Percentiles rank a stretch among this genome's conserved stretches.
These are phyloP conservation scores for Penicillium coprophilum DNA, from an alignment of 495 filamentous ascomycete species.

Conservation along the genomic window DNA sequence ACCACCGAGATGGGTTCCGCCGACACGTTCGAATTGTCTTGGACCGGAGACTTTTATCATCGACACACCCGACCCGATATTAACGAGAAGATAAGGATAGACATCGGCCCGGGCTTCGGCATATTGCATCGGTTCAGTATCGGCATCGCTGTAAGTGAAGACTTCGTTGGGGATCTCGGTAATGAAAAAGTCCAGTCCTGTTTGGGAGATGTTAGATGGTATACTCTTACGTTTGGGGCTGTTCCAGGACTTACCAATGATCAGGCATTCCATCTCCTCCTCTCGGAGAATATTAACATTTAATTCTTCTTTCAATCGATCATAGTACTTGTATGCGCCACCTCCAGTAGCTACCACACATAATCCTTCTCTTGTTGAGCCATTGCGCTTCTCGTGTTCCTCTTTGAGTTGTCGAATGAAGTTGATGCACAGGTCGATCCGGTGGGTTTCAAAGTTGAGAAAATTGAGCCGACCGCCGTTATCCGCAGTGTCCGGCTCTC, in stretches of 20 bases:
- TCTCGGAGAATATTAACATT: constrained; percentile 86
- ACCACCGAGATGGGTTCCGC: constrained; percentile 90
- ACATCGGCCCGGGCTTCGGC: constrained; percentile 68
- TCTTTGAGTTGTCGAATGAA: constrained; percentile 81
- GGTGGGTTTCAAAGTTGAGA: constrained; percentile 90
- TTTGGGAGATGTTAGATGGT: not conserved
- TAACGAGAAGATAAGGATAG: constrained; percentile 96
- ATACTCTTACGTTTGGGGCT: not conserved
- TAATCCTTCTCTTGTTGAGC: constrained; percentile 60
- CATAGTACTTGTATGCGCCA: constrained; percentile 93
- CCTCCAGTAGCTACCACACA: constrained; percentile 94
- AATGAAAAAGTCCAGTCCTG: constrained; percentile 97
- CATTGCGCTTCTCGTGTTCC: constrained; percentile 74
- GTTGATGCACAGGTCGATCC: constrained; percentile 84
- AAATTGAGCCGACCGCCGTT: constrained; percentile 92
- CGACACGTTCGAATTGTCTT: constrained; percentile 79
- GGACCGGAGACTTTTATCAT: constrained; percentile 97
- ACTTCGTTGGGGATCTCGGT: constrained; percentile 95
- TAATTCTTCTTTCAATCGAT: constrained; percentile 75
- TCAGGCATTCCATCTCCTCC: constrained; percentile 98
- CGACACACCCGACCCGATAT: constrained; percentile 98
- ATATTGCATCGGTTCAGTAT: constrained; percentile 82
- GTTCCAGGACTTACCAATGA: constrained; percentile 62
- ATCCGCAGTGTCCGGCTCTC: constrained; percentile 73
- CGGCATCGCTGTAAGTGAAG: constrained; percentile 90